Evolutionary conservation across 805 yeast genomes (phyloP).

Genomic region (Nematodospora valgi): DNA sequence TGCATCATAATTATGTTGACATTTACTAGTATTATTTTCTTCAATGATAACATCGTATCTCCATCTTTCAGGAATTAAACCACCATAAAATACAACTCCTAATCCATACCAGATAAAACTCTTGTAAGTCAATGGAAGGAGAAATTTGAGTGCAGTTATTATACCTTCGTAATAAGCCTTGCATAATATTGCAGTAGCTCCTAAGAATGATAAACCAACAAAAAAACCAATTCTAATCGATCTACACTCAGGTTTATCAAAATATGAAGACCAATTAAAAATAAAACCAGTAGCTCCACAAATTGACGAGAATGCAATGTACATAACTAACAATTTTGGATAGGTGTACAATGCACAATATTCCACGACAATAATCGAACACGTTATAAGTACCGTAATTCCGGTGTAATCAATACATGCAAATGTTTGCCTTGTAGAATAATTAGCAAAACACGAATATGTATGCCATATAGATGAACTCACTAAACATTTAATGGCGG

Average conservation of each 20-base stretch:
- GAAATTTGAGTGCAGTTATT: slow-evolving; percentile 47
- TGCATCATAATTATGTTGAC: slow-evolving; percentile 22
- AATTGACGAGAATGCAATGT: slow-evolving; percentile 56
- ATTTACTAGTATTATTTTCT: slow-evolving; percentile 31
- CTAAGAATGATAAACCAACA: slow-evolving; percentile 71
- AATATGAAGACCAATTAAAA: slow-evolving; percentile 89
- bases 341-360: slow-evolving; percentile 69
- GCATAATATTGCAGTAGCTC: slow-evolving; percentile 61
- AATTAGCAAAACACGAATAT: slow-evolving; percentile 69
- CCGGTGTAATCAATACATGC: slow-evolving; percentile 97
- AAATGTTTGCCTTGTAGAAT: slow-evolving; percentile 62
- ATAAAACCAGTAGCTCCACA: slow-evolving; percentile 72
- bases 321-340: slow-evolving; percentile 45
- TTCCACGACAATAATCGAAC: slow-evolving; percentile 83
- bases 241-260: slow-evolving; percentile 84
- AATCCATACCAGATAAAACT: slow-evolving; percentile 70
- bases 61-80: slow-evolving; percentile 86
- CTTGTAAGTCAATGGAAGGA: slow-evolving; percentile 63
- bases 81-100: slow-evolving; percentile 87
- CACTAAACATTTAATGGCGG: slow-evolving; percentile 72
- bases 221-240: slow-evolving; percentile 78
- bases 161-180: slow-evolving; percentile 56
- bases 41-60: slow-evolving; percentile 60
- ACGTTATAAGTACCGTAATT: slow-evolving; percentile 83
- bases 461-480: slow-evolving; percentile 92